These are phyloP conservation scores for Lepidium sativum DNA, from an alignment of 345 rosid genomes.

Conservation along the genomic window DNA sequence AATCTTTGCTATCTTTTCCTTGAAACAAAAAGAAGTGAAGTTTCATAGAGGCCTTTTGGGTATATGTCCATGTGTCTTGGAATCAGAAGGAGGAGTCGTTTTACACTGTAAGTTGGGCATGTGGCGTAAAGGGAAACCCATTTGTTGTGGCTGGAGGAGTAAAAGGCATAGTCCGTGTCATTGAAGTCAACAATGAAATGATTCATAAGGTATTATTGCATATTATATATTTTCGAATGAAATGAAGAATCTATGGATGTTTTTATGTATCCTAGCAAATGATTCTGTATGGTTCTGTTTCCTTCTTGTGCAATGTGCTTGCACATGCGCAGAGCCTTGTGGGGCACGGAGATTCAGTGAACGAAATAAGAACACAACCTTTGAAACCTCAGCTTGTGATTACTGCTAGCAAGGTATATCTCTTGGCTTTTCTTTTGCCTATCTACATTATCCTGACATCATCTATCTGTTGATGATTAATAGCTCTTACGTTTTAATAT, in stretches of 20 bases:
- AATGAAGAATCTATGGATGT: not conserved
- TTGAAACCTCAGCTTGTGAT: slow-evolving; percentile 78
- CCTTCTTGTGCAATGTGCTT: slow-evolving; percentile 7
- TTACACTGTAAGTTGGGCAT: slow-evolving; percentile 92
- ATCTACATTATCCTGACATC: not conserved
- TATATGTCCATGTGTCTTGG: slow-evolving; percentile 43
- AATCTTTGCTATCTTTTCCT: not conserved
- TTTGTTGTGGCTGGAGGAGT: slow-evolving; percentile 78
- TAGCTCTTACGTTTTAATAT: slow-evolving; percentile 14
- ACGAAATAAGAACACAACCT: slow-evolving; percentile 95
- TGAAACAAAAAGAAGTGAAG: not conserved
- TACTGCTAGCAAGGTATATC: slow-evolving; percentile 83
- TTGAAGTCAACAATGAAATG: slow-evolving; percentile 69
- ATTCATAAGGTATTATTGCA: slow-evolving; percentile 57
- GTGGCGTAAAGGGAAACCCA: slow-evolving; percentile 55
- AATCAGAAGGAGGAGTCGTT: slow-evolving; percentile 97
- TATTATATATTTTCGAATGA: not conserved
- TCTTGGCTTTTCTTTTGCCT: not conserved
- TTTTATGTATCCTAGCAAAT: not conserved
- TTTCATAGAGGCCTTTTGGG: slow-evolving; percentile 25
- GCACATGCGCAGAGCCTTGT: slow-evolving; percentile 66
- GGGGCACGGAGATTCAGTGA: slow-evolving; percentile 95
- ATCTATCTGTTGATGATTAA: slow-evolving; percentile 6
- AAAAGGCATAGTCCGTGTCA: slow-evolving; percentile 84
- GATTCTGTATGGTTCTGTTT: not conserved